phyloP scores from a whole-genome alignment of 352 stramenopile genomes.

The Globisporangium viniferum region DNA sequence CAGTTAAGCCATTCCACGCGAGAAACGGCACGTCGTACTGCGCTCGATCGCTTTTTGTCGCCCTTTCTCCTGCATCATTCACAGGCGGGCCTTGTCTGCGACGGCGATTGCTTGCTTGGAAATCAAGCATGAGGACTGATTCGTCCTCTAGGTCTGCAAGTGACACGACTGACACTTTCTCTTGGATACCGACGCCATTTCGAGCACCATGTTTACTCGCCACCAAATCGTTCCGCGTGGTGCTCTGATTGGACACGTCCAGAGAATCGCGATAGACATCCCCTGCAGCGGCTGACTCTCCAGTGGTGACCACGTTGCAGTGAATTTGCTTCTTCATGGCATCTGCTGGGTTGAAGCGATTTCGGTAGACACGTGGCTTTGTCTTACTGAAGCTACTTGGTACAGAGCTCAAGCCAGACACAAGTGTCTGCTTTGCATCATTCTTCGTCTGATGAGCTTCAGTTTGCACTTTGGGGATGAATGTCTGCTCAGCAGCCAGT shows the following conservation, averaged over 20 bases:
- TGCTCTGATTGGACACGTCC: neutral
- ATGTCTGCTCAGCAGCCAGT: constrained; percentile 7
- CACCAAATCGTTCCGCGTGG: neutral
- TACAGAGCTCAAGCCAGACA: constrained; percentile 41
- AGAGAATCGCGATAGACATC: neutral
- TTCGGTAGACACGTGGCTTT: constrained; percentile 54
- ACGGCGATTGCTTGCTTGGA: constrained; percentile 14
- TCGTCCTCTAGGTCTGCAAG: constrained; percentile 45
- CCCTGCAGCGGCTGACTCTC: constrained; percentile 13
- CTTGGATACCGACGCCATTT: constrained; percentile 14
- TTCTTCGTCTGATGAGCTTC: neutral
- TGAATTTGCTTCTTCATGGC: constrained; percentile 26
- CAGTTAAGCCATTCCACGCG: constrained; percentile 40
- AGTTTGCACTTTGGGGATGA: constrained; percentile 4
- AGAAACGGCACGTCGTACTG: constrained; percentile 22
- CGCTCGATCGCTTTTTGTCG: neutral
- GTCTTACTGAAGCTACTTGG: constrained; percentile 58
- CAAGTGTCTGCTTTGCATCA: constrained; percentile 14
- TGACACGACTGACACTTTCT: constrained; percentile 46
- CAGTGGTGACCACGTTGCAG: constrained; percentile 42
- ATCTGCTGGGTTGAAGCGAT: constrained; percentile 25
- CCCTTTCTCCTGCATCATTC: neutral
- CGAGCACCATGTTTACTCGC: neutral
- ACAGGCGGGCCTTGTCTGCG: neutral
- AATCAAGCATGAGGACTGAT: constrained; percentile 47